These are phyloP conservation scores for Isochrysis galbana DNA, from an alignment of 78 protist species.

Conservation along the genomic window DNA sequence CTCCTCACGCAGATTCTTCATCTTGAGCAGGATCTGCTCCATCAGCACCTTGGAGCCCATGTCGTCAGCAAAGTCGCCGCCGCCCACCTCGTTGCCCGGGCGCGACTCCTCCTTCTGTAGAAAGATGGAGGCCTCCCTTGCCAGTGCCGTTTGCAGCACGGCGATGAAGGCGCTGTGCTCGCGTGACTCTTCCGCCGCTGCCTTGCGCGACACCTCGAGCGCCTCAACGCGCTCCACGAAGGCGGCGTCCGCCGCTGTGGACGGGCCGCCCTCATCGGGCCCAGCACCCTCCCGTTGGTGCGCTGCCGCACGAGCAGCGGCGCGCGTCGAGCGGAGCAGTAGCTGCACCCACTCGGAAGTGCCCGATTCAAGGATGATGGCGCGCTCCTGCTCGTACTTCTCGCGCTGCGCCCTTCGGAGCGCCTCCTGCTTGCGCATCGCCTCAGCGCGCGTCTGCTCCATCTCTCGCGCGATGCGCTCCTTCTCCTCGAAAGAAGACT, in stretches of 20 bases:
- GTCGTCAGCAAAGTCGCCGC: neutral
- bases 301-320: too few relatives aligned
- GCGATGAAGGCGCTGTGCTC: neutral
- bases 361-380: neutral
- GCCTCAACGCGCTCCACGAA: neutral
- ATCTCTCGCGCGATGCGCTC: neutral
- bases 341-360: neutral
- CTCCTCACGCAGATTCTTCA: conserved; percentile 12
- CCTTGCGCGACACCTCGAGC: neutral
- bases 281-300: too few relatives aligned
- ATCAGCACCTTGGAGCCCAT: neutral
- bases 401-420: neutral
- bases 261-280: too few relatives aligned
- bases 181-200: neutral
- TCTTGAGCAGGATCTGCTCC: neutral
- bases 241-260: too few relatives aligned
- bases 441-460: neutral
- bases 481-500: neutral
- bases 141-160: neutral
- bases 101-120: neutral
- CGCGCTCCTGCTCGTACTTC: neutral
- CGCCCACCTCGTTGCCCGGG: neutral
- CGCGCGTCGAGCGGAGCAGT: neutral
- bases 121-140: neutral
- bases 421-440: neutral